Percentiles rank a stretch among this genome's conserved stretches.
These are phyloP conservation scores for Colletotrichum godetiae DNA, from an alignment of 2,329 filamentous ascomycete species.

Conservation along the genomic window DNA sequence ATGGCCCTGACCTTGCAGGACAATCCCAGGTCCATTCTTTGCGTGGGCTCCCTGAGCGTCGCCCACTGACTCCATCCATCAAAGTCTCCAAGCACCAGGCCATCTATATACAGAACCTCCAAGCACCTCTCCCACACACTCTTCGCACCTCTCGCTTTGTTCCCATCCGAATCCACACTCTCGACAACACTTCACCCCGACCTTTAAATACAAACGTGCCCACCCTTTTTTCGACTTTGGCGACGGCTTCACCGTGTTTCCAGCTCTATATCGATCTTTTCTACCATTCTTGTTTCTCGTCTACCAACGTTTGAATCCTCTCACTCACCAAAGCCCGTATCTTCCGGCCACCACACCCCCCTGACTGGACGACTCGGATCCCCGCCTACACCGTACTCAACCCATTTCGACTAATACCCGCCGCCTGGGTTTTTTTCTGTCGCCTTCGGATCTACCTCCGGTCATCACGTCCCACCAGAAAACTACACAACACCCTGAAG, in stretches of 20 bases:
- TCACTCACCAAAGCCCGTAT: not conserved
- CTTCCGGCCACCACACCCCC: not conserved
- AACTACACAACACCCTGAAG: not conserved
- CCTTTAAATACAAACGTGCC: slow-evolving; percentile 20
- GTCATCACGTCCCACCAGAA: not conserved
- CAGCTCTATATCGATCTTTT: not conserved
- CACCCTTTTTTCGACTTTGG: not conserved
- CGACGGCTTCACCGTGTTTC: slow-evolving; percentile 8
- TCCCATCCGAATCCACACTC: not conserved
- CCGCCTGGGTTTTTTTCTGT: not conserved
- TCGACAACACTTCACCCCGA: not conserved
- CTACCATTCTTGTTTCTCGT: not conserved
- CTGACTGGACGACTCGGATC: not conserved
- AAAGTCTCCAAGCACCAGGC: not conserved
- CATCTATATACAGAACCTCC: slow-evolving; percentile 25
- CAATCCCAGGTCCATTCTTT: slow-evolving; percentile 15
- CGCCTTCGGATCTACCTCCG: not conserved
- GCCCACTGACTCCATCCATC: not conserved
- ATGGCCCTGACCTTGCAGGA: slow-evolving; percentile 17
- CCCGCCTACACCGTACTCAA: not conserved
- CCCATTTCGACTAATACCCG: not conserved
- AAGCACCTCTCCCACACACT: not conserved
- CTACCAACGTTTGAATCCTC: not conserved
- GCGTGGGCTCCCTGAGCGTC: slow-evolving; percentile 19
- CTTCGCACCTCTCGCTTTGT: not conserved